These are phyloP conservation scores for Pseudogymnoascus sp. DNA, from an alignment of 2,329 filamentous ascomycete genomes.

Conservation along the genomic window DNA sequence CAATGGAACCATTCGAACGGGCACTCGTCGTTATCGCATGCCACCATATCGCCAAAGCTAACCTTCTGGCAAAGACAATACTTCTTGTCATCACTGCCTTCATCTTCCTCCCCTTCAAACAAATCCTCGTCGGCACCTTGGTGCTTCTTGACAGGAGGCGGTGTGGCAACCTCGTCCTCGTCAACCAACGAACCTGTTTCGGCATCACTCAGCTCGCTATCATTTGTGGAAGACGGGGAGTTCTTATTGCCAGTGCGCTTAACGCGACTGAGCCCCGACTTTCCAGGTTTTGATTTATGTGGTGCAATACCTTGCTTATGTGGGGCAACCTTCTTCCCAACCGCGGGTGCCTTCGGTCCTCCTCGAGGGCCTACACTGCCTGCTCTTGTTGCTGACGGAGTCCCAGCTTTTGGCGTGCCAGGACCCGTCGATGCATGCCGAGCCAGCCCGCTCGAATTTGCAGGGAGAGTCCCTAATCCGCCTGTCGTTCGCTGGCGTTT, in stretches of 20 bases:
- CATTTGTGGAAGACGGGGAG: conserved; percentile 55
- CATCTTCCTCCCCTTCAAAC: conserved; percentile 55
- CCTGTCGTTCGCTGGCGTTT: conserved; percentile 42
- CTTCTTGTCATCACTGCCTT: conserved; percentile 64
- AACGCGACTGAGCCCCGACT: conserved; percentile 55
- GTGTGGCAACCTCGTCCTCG: conserved; percentile 34
- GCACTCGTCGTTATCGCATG: conserved; percentile 76
- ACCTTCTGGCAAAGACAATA: conserved; percentile 80
- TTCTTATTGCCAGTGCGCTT: conserved; percentile 48
- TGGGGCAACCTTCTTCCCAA: conserved; percentile 29
- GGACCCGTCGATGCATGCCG: conserved; percentile 57
- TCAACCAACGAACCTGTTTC: conserved; percentile 49
- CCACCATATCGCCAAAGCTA: conserved; percentile 82
- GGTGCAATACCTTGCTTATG: conserved; percentile 25
- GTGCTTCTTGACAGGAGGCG: conserved; percentile 42
- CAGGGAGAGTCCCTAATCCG: conserved; percentile 39
- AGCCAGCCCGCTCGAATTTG: conserved; percentile 50
- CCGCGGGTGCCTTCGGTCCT: conserved; percentile 28
- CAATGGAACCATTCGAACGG: conserved; percentile 85
- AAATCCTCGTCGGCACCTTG: conserved; percentile 45
- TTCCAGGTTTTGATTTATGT: conserved; percentile 30
- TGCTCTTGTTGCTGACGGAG: conserved; percentile 34
- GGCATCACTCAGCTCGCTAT: conserved; percentile 59
- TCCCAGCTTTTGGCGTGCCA: conserved; percentile 48
- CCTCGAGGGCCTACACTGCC: conserved; percentile 55